These are phyloP conservation scores for Coniochaeta sp. DNA, from an alignment of 2,329 filamentous ascomycete genomes.

Conservation along the genomic window DNA sequence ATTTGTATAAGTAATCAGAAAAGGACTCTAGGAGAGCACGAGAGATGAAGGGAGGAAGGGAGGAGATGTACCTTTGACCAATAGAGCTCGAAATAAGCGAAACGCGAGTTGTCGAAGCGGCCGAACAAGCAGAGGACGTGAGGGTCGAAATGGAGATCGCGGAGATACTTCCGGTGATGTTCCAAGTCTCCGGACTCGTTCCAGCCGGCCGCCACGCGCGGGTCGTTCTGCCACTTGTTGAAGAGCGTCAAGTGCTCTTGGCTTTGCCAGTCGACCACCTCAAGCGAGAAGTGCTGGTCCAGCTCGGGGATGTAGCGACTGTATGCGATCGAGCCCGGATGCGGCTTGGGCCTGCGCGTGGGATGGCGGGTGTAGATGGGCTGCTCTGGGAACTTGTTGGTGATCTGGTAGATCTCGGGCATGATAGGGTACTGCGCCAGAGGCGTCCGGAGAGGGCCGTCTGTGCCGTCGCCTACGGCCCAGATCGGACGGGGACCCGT, in stretches of 20 bases:
- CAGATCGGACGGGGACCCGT: conserved; percentile 31
- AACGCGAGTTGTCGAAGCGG: conserved; percentile 58
- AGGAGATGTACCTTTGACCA: conserved; percentile 53
- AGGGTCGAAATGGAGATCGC: conserved; percentile 58
- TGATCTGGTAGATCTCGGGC: conserved; percentile 34
- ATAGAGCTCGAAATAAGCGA: conserved; percentile 72
- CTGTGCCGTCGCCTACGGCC: conserved; percentile 23
- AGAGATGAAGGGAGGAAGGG: not conserved
- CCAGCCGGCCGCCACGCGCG: conserved; percentile 68
- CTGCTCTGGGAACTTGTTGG: conserved; percentile 36
- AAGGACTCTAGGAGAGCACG: too few relatives aligned
- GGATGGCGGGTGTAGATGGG: conserved; percentile 46
- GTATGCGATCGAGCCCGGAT: conserved; percentile 61
- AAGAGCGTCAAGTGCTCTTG: conserved; percentile 59
- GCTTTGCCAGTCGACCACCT: conserved; percentile 58
- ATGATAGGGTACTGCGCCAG: conserved; percentile 28
- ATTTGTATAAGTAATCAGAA: not conserved
- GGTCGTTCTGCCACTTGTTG: conserved; percentile 73
- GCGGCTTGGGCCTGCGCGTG: conserved; percentile 60
- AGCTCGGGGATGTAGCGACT: conserved; percentile 69
- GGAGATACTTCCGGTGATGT: conserved; percentile 63
- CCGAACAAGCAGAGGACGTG: conserved; percentile 63
- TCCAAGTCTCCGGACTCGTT: conserved; percentile 69
- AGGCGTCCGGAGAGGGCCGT: conserved; percentile 19
- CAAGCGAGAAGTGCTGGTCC: conserved; percentile 65